Evolutionary conservation across 2,329 filamentous ascomycete genomes (phyloP), one percentile per base, ranked within the genome.

Genomic region (Aspergillus sp.): DNA sequence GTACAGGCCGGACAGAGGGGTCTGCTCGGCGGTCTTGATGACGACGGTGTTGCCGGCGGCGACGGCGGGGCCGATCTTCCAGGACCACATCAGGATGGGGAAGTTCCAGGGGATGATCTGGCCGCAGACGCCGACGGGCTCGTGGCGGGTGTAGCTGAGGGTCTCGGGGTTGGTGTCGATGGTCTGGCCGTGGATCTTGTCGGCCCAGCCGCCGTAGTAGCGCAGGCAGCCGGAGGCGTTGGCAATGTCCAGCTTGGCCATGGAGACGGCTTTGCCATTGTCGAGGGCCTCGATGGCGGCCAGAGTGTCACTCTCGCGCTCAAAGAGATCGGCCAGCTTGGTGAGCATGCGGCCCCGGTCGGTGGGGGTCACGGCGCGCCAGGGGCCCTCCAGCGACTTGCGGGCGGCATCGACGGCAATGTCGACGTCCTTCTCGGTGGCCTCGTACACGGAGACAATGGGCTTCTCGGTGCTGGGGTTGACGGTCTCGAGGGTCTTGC

Each of bases 101-200:
- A 86, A 89, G 71, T 88, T 88, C 82, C 82, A 88, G 46, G 84
- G 84, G 52, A 91, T 89, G 58, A 91, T 89, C 63, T 93, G 84
- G 57, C 80, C 85, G 61, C 84, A 91, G 42, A 86, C 81, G 63
- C 82, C 82, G 42, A 78, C 64, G 22, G 86, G 82, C 71, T 93
- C 85, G 49, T 78, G 75, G 56, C 74, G 71, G 48, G 83, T 86
- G 71, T 91, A 93, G 71, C 82, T 80, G 69, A 93, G 85, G 61
- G 78, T 83, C 46, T 86, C 80, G 35, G 76, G 73, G 52, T 73
- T 67, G 47, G 85, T 82, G 52, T 93, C 83, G 43, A 91, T 78
- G 42, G 86, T 84, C 72, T 88, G 86, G 62, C 86, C 86, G 67
- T 82, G 72, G 48, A 93, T 82, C 79, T 94, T 94, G 72, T 94